Base-by-base conservation (phyloP, 140 eudicot species). In the Cichorium intybus region DNA sequence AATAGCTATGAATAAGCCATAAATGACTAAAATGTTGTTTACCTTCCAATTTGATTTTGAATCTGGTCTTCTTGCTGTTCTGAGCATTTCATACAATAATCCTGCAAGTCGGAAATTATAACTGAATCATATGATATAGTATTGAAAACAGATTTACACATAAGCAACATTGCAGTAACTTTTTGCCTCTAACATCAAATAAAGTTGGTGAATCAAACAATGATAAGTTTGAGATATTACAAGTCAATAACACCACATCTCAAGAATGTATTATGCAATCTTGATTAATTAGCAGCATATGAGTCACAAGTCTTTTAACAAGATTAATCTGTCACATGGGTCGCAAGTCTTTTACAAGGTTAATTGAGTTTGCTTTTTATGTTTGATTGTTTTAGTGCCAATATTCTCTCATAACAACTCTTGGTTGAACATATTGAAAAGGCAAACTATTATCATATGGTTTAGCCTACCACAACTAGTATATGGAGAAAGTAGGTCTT, bases 1-100 rank as follows among this genome's bases (percentile, higher is more conserved):
- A 50, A 11, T 28, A 34, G 24, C 6, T 24, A 27, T 24, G 20
- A 47, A 29, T 50, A 50, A 50, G 20, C 14, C 70, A 51, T 34
- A 6, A 27, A 51, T n/a, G 34, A 56, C 22, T 45, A 55, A 22
- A 57, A 61, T 58, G 72, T 50, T 68, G 52, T 55, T 57, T 88
- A 92, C 99, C 99, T 88, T 92, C 99, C 99, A 92, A 51, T 83
- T 79, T 21, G 90, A 85, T 69, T 82, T 86, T 57, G 97, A 85
- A 75, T 92, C 97, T 39, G 86, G 85, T 51, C 78, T 75, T 79
- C 80, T 92, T 58, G 95, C 75, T 14, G 97, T 77, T 67, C 93
- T 85, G 68, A 92, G 86, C 99, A 92, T 92, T 86, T 92, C 96
- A 69, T 81, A 77, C 68, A 92, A 75, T 60, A 92, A 81, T 55